phyloP scores from a whole-genome alignment of 306 rosid species.

The Lupinus albus region DNA sequence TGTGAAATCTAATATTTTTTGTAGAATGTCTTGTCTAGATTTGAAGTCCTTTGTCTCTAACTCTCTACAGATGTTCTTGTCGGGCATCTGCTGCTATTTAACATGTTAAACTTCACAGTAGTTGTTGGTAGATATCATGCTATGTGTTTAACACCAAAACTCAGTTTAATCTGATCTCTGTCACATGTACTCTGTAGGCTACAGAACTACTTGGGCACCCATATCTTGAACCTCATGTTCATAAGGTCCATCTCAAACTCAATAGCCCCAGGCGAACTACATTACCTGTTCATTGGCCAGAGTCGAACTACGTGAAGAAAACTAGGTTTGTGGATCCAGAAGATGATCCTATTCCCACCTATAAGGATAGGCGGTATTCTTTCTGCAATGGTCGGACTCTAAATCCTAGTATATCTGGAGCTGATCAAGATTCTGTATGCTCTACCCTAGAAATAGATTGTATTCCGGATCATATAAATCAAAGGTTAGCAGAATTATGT shows the following conservation, averaged over 20 bases:
- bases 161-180: constrained; percentile 31
- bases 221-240: constrained; percentile 78
- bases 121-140: constrained; percentile 23
- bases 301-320: constrained; percentile 62
- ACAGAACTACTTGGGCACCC: constrained; percentile 84
- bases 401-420: constrained; percentile 86
- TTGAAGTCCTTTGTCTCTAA: background rate
- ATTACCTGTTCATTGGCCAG: constrained; percentile 62
- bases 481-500: constrained; percentile 54
- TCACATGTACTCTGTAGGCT: constrained; percentile 59
- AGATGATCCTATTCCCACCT: constrained; percentile 42
- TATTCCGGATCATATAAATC: constrained; percentile 55
- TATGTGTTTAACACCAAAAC: background rate
- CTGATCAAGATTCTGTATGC: constrained; percentile 70
- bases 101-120: background rate
- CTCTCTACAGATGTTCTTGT: background rate
- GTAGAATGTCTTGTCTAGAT: constrained; percentile 12
- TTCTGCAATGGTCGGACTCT: constrained; percentile 68
- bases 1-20: constrained; percentile 15
- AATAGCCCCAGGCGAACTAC: constrained; percentile 70
- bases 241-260: constrained; percentile 79
- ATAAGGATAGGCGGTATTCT: constrained; percentile 61
- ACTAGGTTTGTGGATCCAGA: constrained; percentile 73
- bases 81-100: background rate
- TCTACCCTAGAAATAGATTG: constrained; percentile 72